These are phyloP conservation scores for Paecilomyces variotii DNA, from an alignment of 2,329 filamentous ascomycete species.

Conservation along the genomic window DNA sequence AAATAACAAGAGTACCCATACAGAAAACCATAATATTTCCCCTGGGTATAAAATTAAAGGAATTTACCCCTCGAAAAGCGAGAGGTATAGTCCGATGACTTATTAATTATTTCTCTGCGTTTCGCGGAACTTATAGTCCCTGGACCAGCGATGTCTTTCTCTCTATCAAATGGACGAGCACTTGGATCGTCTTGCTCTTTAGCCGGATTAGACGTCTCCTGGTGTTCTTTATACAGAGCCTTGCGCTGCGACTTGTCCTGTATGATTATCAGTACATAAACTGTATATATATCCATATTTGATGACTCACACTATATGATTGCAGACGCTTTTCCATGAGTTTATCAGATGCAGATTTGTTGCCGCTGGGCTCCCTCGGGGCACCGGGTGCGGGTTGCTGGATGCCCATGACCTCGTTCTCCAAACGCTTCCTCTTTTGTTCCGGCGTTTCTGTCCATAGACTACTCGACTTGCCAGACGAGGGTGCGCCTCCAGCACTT, in stretches of 20 bases:
- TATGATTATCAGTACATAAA: neutral
- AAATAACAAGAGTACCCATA: no score
- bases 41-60: constrained; percentile 30
- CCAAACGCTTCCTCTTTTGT: constrained; percentile 70
- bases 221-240: constrained; percentile 56
- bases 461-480: constrained; percentile 37
- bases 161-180: constrained; percentile 71
- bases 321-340: constrained; percentile 48
- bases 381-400: constrained; percentile 21
- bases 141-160: constrained; percentile 79
- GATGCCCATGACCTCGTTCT: constrained; percentile 74
- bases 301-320: constrained; percentile 38
- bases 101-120: constrained; percentile 64
- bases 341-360: constrained; percentile 27
- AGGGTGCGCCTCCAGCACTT: constrained; percentile 39
- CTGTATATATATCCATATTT: neutral
- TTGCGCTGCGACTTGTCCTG: constrained; percentile 49
- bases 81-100: constrained; percentile 68
- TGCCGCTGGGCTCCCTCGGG: constrained; percentile 7
- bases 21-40: no score
- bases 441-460: constrained; percentile 89
- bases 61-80: constrained; percentile 64
- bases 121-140: constrained; percentile 62
- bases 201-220: constrained; percentile 33
- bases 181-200: constrained; percentile 79